A percentile compares a stretch with the other conserved stretches of the same genome.
These are phyloP conservation scores for Tylopilus sp. DNA, from an alignment of 768 basidiomycete species.

Conservation along the genomic window DNA sequence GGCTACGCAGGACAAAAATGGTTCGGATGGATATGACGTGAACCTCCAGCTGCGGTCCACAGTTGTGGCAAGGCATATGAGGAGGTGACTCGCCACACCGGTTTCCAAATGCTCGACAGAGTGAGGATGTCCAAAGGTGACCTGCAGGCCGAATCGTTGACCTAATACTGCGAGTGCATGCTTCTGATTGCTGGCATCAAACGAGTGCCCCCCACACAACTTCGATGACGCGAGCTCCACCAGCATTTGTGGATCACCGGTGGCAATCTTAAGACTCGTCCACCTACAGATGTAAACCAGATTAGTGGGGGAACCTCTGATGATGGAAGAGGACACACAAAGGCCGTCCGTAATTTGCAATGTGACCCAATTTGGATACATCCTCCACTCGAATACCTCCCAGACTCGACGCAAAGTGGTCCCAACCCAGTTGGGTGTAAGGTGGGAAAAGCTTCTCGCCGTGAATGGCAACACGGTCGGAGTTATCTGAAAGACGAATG, in stretches of 20 bases:
- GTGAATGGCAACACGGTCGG: not conserved
- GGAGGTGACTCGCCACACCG: conserved; percentile 11
- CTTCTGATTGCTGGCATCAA: not conserved
- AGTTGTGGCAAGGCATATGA: not conserved
- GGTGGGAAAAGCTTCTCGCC: not conserved
- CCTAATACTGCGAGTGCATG: conserved; percentile 5
- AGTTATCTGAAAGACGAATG: conserved; percentile 2
- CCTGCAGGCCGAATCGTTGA: conserved; percentile 4
- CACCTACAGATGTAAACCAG: conserved; percentile 2
- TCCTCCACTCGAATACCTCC: not conserved
- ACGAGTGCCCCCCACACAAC: not conserved
- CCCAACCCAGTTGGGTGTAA: too few species aligned
- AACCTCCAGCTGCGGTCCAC: conserved; percentile 5
- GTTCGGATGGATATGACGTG: conserved; percentile 17
- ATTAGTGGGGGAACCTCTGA: too few species aligned
- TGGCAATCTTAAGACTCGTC: not conserved
- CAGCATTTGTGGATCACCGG: too few species aligned
- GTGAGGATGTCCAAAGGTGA: conserved; percentile 2
- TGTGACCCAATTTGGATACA: not conserved
- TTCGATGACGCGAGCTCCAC: not conserved
- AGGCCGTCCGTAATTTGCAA: not conserved
- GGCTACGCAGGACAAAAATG: conserved; percentile 12
- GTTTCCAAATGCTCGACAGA: not conserved
- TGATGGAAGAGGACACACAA: not conserved
- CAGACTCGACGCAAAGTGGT: not conserved